These are phyloP conservation scores for Xylaria nigripes DNA, from an alignment of 495 filamentous ascomycete genomes.

Conservation along the genomic window DNA sequence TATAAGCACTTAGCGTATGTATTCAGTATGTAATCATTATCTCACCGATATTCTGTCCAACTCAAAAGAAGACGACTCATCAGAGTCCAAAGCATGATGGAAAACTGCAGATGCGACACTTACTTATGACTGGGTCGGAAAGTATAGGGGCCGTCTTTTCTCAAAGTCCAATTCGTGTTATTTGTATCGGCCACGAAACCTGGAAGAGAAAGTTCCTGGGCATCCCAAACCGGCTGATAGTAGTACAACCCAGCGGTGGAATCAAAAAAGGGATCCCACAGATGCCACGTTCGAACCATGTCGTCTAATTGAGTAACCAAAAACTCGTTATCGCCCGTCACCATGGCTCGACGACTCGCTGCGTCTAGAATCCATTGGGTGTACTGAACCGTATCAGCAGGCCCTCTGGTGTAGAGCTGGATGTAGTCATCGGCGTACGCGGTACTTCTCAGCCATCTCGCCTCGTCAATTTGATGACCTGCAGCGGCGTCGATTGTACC, in stretches of 20 bases:
- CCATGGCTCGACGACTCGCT: conserved; percentile 30
- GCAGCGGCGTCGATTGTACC: conserved; percentile 37
- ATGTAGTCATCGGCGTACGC: conserved; percentile 37
- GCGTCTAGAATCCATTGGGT: conserved; percentile 40
- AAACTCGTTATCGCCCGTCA: conserved; percentile 33
- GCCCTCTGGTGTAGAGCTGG: conserved; percentile 35
- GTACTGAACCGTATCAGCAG: conserved; percentile 33
- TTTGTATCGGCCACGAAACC: conserved; percentile 33
- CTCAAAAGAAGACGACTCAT: background rate
- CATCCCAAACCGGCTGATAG: conserved; percentile 36
- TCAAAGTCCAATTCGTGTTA: conserved; percentile 21
- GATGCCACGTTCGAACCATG: conserved; percentile 32
- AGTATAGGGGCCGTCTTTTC: conserved; percentile 35
- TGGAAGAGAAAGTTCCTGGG: conserved; percentile 37
- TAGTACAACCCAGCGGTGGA: conserved; percentile 32
- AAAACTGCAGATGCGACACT: background rate
- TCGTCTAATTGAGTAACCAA: conserved; percentile 32
- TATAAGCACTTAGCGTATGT: conserved; percentile 26
- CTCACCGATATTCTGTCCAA: background rate
- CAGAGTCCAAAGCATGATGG: background rate
- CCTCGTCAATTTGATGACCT: conserved; percentile 40
- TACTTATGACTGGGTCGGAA: conserved; percentile 36
- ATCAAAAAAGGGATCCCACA: conserved; percentile 34
- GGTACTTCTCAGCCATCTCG: conserved; percentile 36
- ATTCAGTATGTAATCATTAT: background rate